These are phyloP conservation scores for Xylaria nigripes DNA, from an alignment of 495 filamentous ascomycete species.

Conservation along the genomic window DNA sequence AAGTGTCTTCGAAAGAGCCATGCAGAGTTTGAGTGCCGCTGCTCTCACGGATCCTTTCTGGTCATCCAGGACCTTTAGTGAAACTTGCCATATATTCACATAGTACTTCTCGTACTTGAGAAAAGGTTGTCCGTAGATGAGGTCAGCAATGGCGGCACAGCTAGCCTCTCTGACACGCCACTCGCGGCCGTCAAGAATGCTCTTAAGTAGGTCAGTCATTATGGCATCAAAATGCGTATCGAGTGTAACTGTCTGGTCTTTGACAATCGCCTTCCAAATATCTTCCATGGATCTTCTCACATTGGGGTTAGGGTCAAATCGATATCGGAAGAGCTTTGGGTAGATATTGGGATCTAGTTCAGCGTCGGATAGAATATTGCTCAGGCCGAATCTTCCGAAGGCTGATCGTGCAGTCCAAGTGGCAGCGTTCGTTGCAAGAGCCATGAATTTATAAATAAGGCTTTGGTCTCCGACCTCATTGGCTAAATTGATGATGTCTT, in stretches of 20 bases:
- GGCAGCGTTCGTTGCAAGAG: slow-evolving; percentile 83
- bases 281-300: slow-evolving; percentile 93
- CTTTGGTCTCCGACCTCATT: slow-evolving; percentile 91
- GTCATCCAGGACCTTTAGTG: slow-evolving; percentile 85
- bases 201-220: slow-evolving; percentile 75
- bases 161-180: slow-evolving; percentile 90
- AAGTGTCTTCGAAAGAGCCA: slow-evolving; percentile 70
- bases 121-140: slow-evolving; percentile 66
- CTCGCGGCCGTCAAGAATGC: slow-evolving; percentile 71
- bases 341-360: slow-evolving; percentile 89
- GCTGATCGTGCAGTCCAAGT: slow-evolving; percentile 93
- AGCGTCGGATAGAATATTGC: slow-evolving; percentile 80
- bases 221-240: slow-evolving; percentile 75
- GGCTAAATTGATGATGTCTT: slow-evolving; percentile 87
- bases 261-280: slow-evolving; percentile 90
- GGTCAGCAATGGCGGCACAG: slow-evolving; percentile 81
- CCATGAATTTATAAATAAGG: slow-evolving; percentile 96
- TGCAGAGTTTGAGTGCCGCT: slow-evolving; percentile 73
- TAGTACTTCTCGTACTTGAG: slow-evolving; percentile 77
- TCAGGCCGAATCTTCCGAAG: slow-evolving; percentile 88
- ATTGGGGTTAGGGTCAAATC: slow-evolving; percentile 88
- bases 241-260: slow-evolving; percentile 65
- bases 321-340: slow-evolving; percentile 86
- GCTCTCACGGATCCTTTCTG: slow-evolving; percentile 83
- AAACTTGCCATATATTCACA: slow-evolving; percentile 69